Conservation (phyloP, 116 monocot species). For the Dioscorea cayenensis region DNA sequence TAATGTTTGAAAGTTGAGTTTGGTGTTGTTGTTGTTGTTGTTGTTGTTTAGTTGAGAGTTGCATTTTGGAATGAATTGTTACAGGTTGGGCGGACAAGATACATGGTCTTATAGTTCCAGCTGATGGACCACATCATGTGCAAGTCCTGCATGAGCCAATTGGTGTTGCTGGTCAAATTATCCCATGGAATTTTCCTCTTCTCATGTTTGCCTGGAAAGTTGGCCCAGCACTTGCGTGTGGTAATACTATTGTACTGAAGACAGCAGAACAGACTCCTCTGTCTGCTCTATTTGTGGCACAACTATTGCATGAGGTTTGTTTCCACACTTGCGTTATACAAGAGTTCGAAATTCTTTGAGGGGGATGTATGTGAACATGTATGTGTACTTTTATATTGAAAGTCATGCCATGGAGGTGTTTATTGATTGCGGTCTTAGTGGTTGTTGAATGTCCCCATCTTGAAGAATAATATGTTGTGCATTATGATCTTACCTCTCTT, state of each 20-base stretch:
- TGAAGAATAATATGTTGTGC: too few relatives aligned
- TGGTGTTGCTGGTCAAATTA: constrained; percentile 90
- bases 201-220: constrained; percentile 96
- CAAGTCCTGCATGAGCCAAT: constrained; percentile 89
- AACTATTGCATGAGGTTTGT: constrained; percentile 72
- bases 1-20: neutral
- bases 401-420: too few relatives aligned
- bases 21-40: neutral
- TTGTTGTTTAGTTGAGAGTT: neutral
- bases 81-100: constrained; percentile 97
- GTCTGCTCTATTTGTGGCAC: constrained; percentile 61
- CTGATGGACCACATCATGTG: constrained; percentile 78
- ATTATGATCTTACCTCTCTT: too few relatives aligned
- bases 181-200: constrained; percentile 97
- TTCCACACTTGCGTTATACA: neutral
- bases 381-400: too few relatives aligned
- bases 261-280: constrained; percentile 94
- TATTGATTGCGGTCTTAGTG: too few relatives aligned
- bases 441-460: too few relatives aligned
- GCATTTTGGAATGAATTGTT: constrained; percentile 4
- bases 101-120: constrained; percentile 76
- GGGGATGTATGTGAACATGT: too few relatives aligned
- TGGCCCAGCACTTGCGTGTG: constrained; percentile 88
- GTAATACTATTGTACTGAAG: constrained; percentile 79
- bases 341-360: too few relatives aligned